Base-by-base conservation (phyloP, 768 basidiomycete genomes). In the Trametopsis cervina region DNA sequence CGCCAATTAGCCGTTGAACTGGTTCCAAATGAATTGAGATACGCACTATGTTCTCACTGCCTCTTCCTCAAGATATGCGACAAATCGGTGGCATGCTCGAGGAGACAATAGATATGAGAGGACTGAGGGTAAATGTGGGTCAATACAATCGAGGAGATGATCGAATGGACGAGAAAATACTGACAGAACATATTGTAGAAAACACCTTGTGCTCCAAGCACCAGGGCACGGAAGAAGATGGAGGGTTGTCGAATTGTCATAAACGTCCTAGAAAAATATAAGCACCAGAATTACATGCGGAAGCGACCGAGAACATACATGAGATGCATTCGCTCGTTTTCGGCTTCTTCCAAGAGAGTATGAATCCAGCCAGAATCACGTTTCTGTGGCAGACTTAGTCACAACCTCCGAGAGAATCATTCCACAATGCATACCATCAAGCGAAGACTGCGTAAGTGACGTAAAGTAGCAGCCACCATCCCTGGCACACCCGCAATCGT, bases 311-410 rank as follows among this genome's bases (percentile, higher is more conserved):
- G 7, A 22, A 63, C 77, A 59, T 51, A 89, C 86, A 94, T 87
- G 44, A 94, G 73, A 64, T 95, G 92, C 89, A 96, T 95, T 27
- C 95, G 74, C 69, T 99, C 95, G 62, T 98, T 98, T 62, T 98
- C 92, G 11, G 93, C 92, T 69, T 96, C 95, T 62, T 92, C 86
- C 15, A 96, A 70, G 38, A 91, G 78, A 4, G 91, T 94, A 63
- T 93, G 89, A 54, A 96, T 96, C 92, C 92, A 93, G 29, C 78
- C 74, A 22, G 71, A 72, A 57, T 80, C 77, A 50, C 76, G 71
- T 56, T 70, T 66, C 72, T 78, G 52, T 26, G 17, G 12, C 21
- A 23, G 6, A 18, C 15, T 33, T 36, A 20, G 37, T 48, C 15
- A n/a, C n/a, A 40, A 17, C 39, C 7, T 17, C 22, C 39, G 22